Base-by-base conservation (phyloP, 805 yeast genomes). In the Starmerella powellii region DNA sequence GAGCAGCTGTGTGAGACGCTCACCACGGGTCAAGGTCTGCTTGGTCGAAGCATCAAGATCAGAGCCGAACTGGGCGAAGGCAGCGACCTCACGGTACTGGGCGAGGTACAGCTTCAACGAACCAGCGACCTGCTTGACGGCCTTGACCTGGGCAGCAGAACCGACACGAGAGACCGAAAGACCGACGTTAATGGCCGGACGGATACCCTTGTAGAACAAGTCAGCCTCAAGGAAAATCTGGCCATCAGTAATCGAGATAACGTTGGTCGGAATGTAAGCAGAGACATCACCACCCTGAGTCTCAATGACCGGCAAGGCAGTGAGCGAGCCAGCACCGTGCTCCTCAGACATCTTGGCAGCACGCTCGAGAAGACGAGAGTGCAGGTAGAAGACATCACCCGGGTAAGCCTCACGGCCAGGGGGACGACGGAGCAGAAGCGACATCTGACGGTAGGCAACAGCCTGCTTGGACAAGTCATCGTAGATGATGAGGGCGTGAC, bases 31-130 rank as follows among this genome's bases (percentile, higher is more conserved):
- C 69, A 91, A 80, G 64, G 98, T 91, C 76, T 86, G 96, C 77
- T 88, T 91, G 71, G 99, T 91, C 49, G 96, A 86, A 60, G 99
- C 97, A 72, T 91, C 99, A 70, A 91, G 79, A 73, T 91, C 99
- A 59, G 99, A 91, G 80, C 99, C 99, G 78, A 91, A 91, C 78
- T 91, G 99, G 63, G 99, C 98, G 71, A 91, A 91, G 63, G 99
- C 98, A 67, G 98, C 98, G 62, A 91, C 98, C 80, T 91, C 99
- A 85, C 99, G 87, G 83, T 91, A 91, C 78, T 91, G 99, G 63
- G 99, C 99, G 78, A 91, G 83, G 95, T 86, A 91, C 71, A 91
- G 84, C 73, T 91, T 91, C 74, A 91, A 82, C 59, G 98, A 91
- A 81, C 98, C 99, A 59, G 98, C 98, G 72, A 91, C 97, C 78